Percentiles rank a stretch among this genome's conserved stretches.
Evolutionary conservation across 176 grass and related monocot species (phyloP).

Genomic region (Coix lacrymajobi): DNA sequence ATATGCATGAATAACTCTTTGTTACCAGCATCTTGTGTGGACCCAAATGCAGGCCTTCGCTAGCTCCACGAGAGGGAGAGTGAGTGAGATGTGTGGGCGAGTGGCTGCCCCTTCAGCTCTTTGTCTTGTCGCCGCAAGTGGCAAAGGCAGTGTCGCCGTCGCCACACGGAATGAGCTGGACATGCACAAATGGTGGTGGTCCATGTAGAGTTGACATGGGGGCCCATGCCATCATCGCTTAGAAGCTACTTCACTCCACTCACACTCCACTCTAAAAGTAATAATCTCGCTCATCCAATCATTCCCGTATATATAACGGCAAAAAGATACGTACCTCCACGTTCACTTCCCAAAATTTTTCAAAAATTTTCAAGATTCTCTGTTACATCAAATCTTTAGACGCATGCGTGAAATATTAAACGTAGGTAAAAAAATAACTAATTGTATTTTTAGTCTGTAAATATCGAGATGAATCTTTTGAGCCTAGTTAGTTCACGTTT

Average conservation of each 20-base stretch:
- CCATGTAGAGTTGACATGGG: background rate
- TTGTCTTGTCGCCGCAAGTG: slow-evolving; percentile 18
- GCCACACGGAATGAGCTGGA: slow-evolving; percentile 30
- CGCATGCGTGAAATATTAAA: too few species aligned
- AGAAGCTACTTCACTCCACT: background rate
- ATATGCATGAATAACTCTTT: background rate
- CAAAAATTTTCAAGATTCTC: too few species aligned
- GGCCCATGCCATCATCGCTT: background rate
- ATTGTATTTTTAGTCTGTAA: too few species aligned
- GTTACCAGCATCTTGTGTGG: background rate
- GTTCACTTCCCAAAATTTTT: too few species aligned
- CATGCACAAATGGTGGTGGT: slow-evolving; percentile 14
- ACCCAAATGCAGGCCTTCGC: background rate
- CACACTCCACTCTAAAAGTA: background rate
- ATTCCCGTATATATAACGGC: background rate
- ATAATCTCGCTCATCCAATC: background rate
- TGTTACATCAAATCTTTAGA: background rate
- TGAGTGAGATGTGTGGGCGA: too few species aligned
- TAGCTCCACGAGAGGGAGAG: background rate
- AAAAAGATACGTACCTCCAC: background rate
- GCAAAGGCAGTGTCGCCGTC: slow-evolving; percentile 17
- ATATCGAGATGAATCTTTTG: too few species aligned
- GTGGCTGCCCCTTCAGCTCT: background rate
- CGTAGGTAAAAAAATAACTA: too few species aligned
- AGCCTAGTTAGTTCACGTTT: too few species aligned